Conservation (phyloP, 2,329 filamentous ascomycete genomes). For the Zelopaecilomyces penicillatus region DNA sequence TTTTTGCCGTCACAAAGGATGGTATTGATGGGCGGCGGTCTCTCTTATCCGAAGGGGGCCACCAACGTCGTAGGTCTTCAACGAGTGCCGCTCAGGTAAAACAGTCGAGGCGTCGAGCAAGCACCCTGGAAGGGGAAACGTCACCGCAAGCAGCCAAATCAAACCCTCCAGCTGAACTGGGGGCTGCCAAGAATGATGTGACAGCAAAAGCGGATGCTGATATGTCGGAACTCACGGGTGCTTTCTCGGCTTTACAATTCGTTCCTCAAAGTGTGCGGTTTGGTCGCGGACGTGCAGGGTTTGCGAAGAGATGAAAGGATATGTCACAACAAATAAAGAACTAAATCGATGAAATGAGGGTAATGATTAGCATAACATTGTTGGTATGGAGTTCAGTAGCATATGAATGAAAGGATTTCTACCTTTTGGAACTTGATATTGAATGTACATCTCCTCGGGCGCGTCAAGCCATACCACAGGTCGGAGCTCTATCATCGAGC, state of each 20-base stretch:
- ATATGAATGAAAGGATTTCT: slow-evolving; percentile 24
- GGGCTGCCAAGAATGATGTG: slow-evolving; percentile 11
- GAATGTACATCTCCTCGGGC: neutral
- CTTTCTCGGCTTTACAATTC: slow-evolving; percentile 66
- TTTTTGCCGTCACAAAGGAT: slow-evolving; percentile 77
- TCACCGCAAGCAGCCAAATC: slow-evolving; percentile 8
- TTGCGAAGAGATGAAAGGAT: slow-evolving; percentile 39
- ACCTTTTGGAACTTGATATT: slow-evolving; percentile 19
- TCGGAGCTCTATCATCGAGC: no score
- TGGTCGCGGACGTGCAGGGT: slow-evolving; percentile 48
- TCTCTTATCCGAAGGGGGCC: slow-evolving; percentile 56
- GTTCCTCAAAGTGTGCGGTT: slow-evolving; percentile 61
- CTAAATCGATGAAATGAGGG: slow-evolving; percentile 9
- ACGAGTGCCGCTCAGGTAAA: slow-evolving; percentile 24
- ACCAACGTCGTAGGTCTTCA: slow-evolving; percentile 42
- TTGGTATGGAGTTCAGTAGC: neutral
- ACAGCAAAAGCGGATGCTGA: slow-evolving; percentile 34
- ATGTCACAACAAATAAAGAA: slow-evolving; percentile 13
- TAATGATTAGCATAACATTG: slow-evolving; percentile 25
- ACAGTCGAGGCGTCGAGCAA: slow-evolving; percentile 23
- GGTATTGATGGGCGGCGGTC: slow-evolving; percentile 83
- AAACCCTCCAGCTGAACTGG: slow-evolving; percentile 9
- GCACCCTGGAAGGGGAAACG: slow-evolving; percentile 20
- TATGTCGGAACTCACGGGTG: slow-evolving; percentile 55
- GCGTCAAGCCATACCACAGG: neutral